phyloP scores from a whole-genome alignment of 106 monocot genomes.

The Dioscorea dumetorum region DNA sequence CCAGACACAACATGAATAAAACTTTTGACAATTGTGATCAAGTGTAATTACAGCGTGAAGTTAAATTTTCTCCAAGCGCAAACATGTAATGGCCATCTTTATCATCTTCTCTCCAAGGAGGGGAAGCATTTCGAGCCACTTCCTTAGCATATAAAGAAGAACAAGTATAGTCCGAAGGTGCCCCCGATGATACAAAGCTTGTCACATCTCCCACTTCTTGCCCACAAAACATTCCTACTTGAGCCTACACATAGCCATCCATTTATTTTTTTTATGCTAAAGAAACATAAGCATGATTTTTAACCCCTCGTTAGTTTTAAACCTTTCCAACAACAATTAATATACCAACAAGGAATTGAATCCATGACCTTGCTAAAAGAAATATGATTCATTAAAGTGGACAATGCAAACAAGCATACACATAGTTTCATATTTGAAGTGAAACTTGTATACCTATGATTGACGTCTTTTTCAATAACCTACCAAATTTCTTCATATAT shows the following conservation, averaged over 20 bases:
- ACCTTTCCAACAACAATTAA: background rate
- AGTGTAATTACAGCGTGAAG: slow-evolving; percentile 93
- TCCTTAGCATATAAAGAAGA: slow-evolving; percentile 47
- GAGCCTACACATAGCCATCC: slow-evolving; percentile 76
- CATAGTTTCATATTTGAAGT: background rate
- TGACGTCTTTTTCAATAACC: background rate
- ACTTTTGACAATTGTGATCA: slow-evolving; percentile 18
- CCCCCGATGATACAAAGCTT: slow-evolving; percentile 31
- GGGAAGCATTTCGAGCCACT: slow-evolving; percentile 60
- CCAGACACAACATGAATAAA: background rate
- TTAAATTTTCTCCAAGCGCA: slow-evolving; percentile 90
- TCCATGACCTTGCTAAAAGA: background rate
- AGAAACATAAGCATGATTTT: slow-evolving; percentile 9
- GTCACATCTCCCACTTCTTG: slow-evolving; percentile 81
- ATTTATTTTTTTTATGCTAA: slow-evolving; percentile 34
- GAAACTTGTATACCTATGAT: background rate
- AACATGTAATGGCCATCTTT: slow-evolving; percentile 97
- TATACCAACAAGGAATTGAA: background rate
- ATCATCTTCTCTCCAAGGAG: slow-evolving; percentile 93
- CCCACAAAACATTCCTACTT: slow-evolving; percentile 71
- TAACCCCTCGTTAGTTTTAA: background rate
- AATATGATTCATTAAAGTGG: background rate
- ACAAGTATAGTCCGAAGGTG: slow-evolving; percentile 31
- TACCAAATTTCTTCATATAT: background rate
- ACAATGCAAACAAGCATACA: background rate